Percentiles rank a stretch among this genome's conserved stretches.
Conservation (phyloP, 192 early-diverging fungal genomes). For the Linderina pennispora region DNA sequence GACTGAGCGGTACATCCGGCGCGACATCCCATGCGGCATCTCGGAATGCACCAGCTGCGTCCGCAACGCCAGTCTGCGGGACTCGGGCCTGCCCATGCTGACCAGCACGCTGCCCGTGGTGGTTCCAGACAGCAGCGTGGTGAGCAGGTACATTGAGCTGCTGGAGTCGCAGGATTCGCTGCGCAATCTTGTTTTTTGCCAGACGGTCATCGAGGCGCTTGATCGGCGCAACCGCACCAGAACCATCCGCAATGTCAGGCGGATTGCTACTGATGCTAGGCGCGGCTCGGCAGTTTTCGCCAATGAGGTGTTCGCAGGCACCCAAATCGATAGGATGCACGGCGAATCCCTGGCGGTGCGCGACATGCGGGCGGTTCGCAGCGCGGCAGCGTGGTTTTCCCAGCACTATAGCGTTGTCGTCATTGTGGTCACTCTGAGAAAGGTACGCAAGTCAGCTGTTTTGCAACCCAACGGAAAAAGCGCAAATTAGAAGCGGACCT, state of each 20-base stretch:
- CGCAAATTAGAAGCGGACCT: too few relatives aligned
- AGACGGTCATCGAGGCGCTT: slow-evolving; percentile 56
- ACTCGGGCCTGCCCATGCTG: slow-evolving; percentile 21
- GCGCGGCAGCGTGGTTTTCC: slow-evolving; percentile 54
- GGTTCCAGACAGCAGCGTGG: slow-evolving; percentile 31
- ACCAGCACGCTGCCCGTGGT: slow-evolving; percentile 1
- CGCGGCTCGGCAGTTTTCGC: slow-evolving; percentile 59
- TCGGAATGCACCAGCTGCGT: slow-evolving; percentile 12
- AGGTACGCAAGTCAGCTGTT: too few relatives aligned
- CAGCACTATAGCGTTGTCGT: too few relatives aligned
- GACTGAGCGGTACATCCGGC: slow-evolving; percentile 28
- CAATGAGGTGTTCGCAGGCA: slow-evolving; percentile 58
- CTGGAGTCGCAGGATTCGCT: slow-evolving; percentile 57
- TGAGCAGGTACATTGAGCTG: slow-evolving; percentile 62
- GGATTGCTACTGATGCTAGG: slow-evolving; percentile 50
- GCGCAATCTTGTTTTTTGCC: slow-evolving; percentile 59
- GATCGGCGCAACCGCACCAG: slow-evolving; percentile 56
- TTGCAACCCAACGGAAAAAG: too few relatives aligned
- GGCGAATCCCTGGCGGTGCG: slow-evolving; percentile 35
- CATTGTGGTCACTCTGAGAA: slow-evolving; percentile 18
- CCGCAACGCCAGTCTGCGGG: slow-evolving; percentile 9
- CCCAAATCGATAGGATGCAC: slow-evolving; percentile 21
- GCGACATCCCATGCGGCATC: slow-evolving; percentile 31
- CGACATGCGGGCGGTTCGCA: slow-evolving; percentile 53
- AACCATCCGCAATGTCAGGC: slow-evolving; percentile 57